Base-by-base conservation (phyloP, 179 eudicot species). In the Gypsophila paniculata region DNA sequence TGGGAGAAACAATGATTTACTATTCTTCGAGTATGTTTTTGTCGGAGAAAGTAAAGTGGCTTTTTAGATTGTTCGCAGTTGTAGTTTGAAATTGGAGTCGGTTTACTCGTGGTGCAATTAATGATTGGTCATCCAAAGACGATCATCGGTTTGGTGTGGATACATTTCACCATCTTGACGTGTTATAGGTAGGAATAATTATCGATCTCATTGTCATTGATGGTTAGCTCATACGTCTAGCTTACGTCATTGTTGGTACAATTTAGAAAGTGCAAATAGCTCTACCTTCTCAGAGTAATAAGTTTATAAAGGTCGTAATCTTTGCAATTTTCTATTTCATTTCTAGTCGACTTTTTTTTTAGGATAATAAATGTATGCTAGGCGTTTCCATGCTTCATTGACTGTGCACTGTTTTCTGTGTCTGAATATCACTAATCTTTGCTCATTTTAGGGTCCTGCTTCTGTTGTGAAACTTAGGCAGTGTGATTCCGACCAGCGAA, bases 381-480 rank as follows among this genome's bases (percentile, higher is more conserved):
- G n/a, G n/a, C n/a, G n/a, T n/a, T n/a, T n/a, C n/a, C n/a, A 29
- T 29, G 34, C 34, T 29, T 29, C 34, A 29, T 29, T 29, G 34
- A 29, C 34, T 29, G 34, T 29, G 34, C 34, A 29, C 4, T 1
- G n/a, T n/a, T n/a, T n/a, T n/a, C n/a, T n/a, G 4, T 4, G 34
- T 29, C 34, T 29, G 34, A 29, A 29, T 29, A 29, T 29, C 34
- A 29, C 34, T 29, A 29, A 29, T 55, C 25, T 67, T 49, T 78
- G 77, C 46, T 54, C 25, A 3, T 17, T 0, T 8, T 1, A 18
- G 39, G 34, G 11, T 9, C 21, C 22, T 36, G 11, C 51, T 13
- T 74, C 75, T 52, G 69, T 75, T 34, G 87, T 86, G 69, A 86
- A 83, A 62, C 76, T 88, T 36, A 78, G 86, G 72, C 89, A 78